Conservation (phyloP, 2,329 filamentous ascomycete species). For the Rhynchosporium agropyri region DNA sequence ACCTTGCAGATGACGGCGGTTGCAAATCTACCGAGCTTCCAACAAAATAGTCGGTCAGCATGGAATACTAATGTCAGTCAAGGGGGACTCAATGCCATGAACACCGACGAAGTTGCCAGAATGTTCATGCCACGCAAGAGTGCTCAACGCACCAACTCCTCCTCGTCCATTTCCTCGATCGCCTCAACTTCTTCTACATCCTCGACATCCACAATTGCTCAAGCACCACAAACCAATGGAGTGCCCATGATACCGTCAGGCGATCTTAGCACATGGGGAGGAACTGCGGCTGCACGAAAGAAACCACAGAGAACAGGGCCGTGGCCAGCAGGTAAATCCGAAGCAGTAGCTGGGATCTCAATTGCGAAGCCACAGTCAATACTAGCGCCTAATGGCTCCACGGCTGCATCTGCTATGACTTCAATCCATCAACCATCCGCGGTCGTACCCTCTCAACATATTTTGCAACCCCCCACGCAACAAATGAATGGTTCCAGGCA, state of each 20-base stretch:
- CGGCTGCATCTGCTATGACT: constrained; percentile 63
- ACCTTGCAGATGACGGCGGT: constrained; percentile 63
- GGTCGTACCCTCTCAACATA: constrained; percentile 69
- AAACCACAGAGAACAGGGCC: constrained; percentile 53
- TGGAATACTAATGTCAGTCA: constrained; percentile 63
- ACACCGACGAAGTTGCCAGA: constrained; percentile 79
- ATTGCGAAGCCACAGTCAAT: constrained; percentile 64
- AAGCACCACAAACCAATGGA: constrained; percentile 65
- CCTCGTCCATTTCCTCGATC: constrained; percentile 77
- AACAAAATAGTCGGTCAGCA: constrained; percentile 65
- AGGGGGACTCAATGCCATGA: constrained; percentile 70
- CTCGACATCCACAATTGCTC: constrained; percentile 59
- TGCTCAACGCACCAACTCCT: constrained; percentile 85
- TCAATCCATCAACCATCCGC: constrained; percentile 60
- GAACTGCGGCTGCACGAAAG: constrained; percentile 51
- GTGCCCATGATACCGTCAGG: constrained; percentile 41
- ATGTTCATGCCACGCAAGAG: constrained; percentile 91
- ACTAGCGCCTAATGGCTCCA: constrained; percentile 58
- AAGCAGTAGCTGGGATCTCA: constrained; percentile 64
- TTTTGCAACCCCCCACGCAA: constrained; percentile 58
- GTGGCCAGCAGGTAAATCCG: constrained; percentile 68
- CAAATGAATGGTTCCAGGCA: constrained; percentile 61
- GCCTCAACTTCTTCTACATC: constrained; percentile 58
- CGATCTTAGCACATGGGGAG: constrained; percentile 37
- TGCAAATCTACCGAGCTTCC: constrained; percentile 65